Conservation (phyloP, 805 yeast genomes). For the Wickerhamomyces mucosus region DNA sequence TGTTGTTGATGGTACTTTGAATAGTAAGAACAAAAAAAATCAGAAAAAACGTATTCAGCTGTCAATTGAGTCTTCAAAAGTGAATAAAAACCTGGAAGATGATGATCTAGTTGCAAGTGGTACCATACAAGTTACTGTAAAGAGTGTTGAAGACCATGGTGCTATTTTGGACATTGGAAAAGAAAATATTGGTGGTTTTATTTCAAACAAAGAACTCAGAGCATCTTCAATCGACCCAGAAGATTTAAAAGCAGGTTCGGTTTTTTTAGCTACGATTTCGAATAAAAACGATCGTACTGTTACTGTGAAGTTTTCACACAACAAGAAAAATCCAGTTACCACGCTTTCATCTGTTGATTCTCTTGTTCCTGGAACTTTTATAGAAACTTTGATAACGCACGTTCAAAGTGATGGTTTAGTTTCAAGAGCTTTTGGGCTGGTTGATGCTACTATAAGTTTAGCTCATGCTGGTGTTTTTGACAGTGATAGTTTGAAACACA, state of each 20-base stretch:
- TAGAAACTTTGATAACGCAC: conserved; percentile 62
- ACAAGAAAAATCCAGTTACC: conserved; percentile 37
- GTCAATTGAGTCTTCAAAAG: conserved; percentile 63
- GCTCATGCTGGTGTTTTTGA: conserved; percentile 49
- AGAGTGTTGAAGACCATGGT: conserved; percentile 90
- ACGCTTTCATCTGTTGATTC: conserved; percentile 69
- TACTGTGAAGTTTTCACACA: conserved; percentile 40
- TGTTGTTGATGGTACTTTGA: conserved; percentile 46
- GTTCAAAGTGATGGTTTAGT: conserved; percentile 52
- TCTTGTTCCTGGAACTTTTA: conserved; percentile 75
- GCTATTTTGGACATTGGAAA: conserved; percentile 64
- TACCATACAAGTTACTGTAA: conserved; percentile 66
- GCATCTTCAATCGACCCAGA: conserved; percentile 28
- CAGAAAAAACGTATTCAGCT: conserved; percentile 57
- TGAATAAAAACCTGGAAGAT: conserved; percentile 48
- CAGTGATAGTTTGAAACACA: conserved; percentile 43
- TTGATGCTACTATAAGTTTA: conserved; percentile 60
- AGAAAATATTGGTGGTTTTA: conserved; percentile 52
- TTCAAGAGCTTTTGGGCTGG: conserved; percentile 67
- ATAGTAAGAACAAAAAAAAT: conserved; percentile 27
- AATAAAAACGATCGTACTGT: conserved; percentile 47
- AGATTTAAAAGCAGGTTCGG: conserved; percentile 48
- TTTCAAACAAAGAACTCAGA: conserved; percentile 58
- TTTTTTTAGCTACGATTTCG: conserved; percentile 51
- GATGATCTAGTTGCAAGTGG: conserved; percentile 60